Evolutionary conservation across 768 basidiomycete genomes (phyloP), one percentile per base, ranked within the genome.

Genomic region (Suillus tomentosus): DNA sequence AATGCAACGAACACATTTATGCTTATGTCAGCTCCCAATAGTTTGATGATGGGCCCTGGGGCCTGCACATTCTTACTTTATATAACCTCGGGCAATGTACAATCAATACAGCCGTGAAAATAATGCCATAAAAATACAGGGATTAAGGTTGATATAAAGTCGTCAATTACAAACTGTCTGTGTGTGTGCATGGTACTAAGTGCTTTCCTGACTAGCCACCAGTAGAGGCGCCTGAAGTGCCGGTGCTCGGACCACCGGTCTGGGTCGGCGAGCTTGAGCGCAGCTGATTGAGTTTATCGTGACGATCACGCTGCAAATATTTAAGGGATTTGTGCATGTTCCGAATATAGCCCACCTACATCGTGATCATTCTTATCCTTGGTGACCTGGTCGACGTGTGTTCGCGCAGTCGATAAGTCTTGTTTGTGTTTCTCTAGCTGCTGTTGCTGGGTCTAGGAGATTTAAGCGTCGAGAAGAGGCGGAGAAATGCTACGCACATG

Each of bases 401-500:
- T 39, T 15, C 57, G 54, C 61, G 72, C 63, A 71, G 66, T 19
- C 24, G 31, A 22, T 1, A 73, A 51, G 3, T 69, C 67, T 0
- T 65, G 64, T 27, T 62, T 72, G 5, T 71, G 36, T 55, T 63
- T 71, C 31, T 61, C 61, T 24, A 69, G 67, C 19, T 69, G 70
- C 17, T 73, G 69, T 45, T 69, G 68, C 55, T 73, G 73, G 39
- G 71, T 62, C 77, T 79, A 10, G 14, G 19, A 15, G 0, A 14
- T 27, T 5, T 3, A 1, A 63, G 55, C 27, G 4, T 60, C 17
- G 19, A 14, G 5, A 27, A 19, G 22, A 58, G 11, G 17, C 31
- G 53, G 7, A 40, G 6, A 17, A 39, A 22, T 19, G 3, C 60
- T 36, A 64, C 76, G 45, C 66, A 81, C 86, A 75, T 83, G 75